Evolutionary conservation across 352 stramenopile species (phyloP), one percentile per base, ranked within the genome.

Genomic region (Pythium oligandrum): DNA sequence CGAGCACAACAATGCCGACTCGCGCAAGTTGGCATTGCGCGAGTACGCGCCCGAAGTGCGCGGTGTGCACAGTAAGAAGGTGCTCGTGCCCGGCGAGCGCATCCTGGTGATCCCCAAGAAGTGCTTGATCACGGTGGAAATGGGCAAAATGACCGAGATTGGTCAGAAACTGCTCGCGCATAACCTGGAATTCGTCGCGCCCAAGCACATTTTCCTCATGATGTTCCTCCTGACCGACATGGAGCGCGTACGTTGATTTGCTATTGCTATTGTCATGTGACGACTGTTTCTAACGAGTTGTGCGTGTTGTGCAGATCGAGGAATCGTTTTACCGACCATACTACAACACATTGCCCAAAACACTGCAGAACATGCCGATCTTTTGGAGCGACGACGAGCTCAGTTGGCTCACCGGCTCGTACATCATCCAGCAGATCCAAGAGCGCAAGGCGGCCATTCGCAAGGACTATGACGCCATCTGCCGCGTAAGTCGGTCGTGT

Each of bases 171-270:
- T 99, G 51, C 68, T 98, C 31, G 66, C 85, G 12, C 82, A 84
- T 34, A 94, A 97, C 57, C 64, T 99, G 31, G 91, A 98, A 64
- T 90, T 99, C 45, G 96, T 98, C 61, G 97, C 97, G 30, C 96
- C 96, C 53, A 99, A 99, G 76, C 97, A 99, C 75, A 98, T 99
- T 53, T 99, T 98, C 69, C 85, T 99, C 50, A 99, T 99, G 93
- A 91, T 99, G 61, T 99, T 98, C 70, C 67, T 99, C 35, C 78
- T 99, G 9, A 98, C 91, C 55, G 97, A 99, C 73, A 94, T 96
- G 69, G 94, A 98, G 64, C 70, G 95, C 44, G 64, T 86, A 63
- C 55, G 70, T 75, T 37, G 26, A n/a, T 35, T 31, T 43, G 5
- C 6, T 47, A 4, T 54, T 5, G 11, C 12, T 42, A 12, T 42